Conservation (phyloP, 352 stramenopile genomes). For the Phytophthora crassamura region DNA sequence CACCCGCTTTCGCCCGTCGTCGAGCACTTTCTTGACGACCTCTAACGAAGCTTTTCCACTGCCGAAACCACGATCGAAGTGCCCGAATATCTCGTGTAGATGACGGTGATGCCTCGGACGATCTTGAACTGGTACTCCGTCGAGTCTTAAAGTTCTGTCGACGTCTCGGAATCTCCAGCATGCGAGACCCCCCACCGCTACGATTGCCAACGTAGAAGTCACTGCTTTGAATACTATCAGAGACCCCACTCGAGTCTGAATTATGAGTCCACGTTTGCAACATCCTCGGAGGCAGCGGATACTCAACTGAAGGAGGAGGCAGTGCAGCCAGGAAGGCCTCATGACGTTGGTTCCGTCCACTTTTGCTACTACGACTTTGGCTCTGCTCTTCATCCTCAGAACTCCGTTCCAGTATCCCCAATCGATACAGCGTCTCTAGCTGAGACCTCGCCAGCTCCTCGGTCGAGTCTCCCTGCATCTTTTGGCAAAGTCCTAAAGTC, state of each 20-base stretch:
- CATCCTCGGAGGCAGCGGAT: neutral
- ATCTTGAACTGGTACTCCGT: conserved; percentile 5
- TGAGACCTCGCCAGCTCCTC: conserved; percentile 53
- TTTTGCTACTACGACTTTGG: conserved; percentile 21
- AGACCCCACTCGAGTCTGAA: conserved; percentile 8
- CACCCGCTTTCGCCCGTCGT: conserved; percentile 7
- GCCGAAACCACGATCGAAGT: conserved; percentile 35
- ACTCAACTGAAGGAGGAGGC: conserved; percentile 25
- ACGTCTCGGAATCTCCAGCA: conserved; percentile 1
- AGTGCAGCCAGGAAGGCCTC: conserved; percentile 34
- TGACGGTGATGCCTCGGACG: neutral
- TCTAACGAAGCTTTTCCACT: conserved; percentile 38
- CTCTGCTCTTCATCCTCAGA: conserved; percentile 27
- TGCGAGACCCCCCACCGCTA: neutral
- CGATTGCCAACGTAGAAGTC: conserved; percentile 1
- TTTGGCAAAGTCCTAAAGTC: conserved; percentile 1
- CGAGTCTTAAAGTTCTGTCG: conserved; percentile 5
- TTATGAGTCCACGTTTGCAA: neutral
- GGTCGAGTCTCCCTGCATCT: conserved; percentile 26
- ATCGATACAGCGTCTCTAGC: conserved; percentile 53
- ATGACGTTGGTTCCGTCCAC: neutral
- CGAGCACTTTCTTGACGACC: conserved; percentile 23
- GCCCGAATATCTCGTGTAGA: neutral
- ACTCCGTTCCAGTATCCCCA: conserved; percentile 55
- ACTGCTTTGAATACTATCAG: conserved; percentile 10